Percentiles rank a stretch among this genome's conserved stretches.
phyloP scores from a whole-genome alignment of 2,329 filamentous ascomycete genomes.

The Phaeophleospora eucalypticola region DNA sequence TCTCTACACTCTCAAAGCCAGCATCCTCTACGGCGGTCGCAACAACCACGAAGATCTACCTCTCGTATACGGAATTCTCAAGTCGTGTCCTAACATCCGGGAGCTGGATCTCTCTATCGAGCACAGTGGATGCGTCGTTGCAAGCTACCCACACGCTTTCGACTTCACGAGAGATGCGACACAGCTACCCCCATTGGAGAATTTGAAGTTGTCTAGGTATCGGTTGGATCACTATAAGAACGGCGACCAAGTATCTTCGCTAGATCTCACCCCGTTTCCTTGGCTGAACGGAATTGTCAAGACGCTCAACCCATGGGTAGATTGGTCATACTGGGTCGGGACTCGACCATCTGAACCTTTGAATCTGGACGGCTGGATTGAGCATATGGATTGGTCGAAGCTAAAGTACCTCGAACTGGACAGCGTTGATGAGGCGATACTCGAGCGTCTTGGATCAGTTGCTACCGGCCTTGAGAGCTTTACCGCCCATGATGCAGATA shows the following conservation, averaged over 20 bases:
- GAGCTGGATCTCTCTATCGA: constrained; percentile 1
- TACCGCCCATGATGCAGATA: not conserved
- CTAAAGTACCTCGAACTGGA: constrained; percentile 1
- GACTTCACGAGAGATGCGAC: not conserved
- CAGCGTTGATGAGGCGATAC: not conserved
- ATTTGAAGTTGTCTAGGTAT: not conserved
- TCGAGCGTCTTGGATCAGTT: not conserved
- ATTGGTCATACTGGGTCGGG: not conserved
- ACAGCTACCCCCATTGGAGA: not conserved
- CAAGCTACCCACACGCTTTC: not conserved
- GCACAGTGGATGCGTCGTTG: not conserved
- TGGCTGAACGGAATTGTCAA: not conserved
- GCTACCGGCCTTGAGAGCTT: not conserved
- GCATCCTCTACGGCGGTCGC: not conserved
- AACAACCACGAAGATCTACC: constrained; percentile 3
- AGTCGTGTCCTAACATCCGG: not conserved
- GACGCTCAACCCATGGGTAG: no score
- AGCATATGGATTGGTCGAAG: constrained; percentile 2
- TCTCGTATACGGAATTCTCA: constrained; percentile 1
- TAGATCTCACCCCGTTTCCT: not conserved
- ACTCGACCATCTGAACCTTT: not conserved
- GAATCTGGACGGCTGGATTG: not conserved
- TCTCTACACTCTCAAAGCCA: not conserved
- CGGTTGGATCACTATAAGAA: not conserved
- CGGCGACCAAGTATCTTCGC: not conserved